Conservation (phyloP, 2,329 filamentous ascomycete species). For the Colletotrichum aenigma region DNA sequence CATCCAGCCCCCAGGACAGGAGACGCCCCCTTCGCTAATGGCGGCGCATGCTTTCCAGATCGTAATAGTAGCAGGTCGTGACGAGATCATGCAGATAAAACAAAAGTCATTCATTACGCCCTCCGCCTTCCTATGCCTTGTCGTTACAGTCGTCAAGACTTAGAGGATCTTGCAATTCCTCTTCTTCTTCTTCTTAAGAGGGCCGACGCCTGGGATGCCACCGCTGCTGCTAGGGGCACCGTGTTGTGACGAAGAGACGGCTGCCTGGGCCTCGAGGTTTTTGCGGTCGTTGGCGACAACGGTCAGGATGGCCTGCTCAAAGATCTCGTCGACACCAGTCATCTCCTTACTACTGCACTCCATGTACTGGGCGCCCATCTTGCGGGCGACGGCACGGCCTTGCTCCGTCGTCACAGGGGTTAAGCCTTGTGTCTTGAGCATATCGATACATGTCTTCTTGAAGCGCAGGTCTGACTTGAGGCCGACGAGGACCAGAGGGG, state of each 20-base stretch:
- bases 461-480: conserved; percentile 95
- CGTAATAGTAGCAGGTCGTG: conserved; percentile 32
- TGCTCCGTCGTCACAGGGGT: conserved; percentile 94
- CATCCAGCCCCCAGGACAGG: conserved; percentile 19
- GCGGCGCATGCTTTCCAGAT: conserved; percentile 22
- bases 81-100: conserved; percentile 31
- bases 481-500: conserved; percentile 91
- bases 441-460: conserved; percentile 97
- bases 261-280: conserved; percentile 58
- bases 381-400: conserved; percentile 83
- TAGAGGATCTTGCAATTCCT: conserved; percentile 82
- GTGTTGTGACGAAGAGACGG: conserved; percentile 38
- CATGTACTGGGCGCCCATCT: conserved; percentile 96
- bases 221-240: conserved; percentile 34
- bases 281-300: conserved; percentile 82
- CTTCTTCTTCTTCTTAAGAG: conserved; percentile 79
- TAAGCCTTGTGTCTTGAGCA: conserved; percentile 96
- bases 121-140: conserved; percentile 14
- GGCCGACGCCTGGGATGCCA: conserved; percentile 46
- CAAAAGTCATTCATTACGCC: conserved; percentile 24
- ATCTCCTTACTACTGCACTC: conserved; percentile 99
- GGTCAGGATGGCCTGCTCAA: conserved; percentile 87
- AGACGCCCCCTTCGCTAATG: conserved; percentile 21
- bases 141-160: conserved; percentile 29
- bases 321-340: conserved; percentile 94